Evolutionary conservation across 768 basidiomycete species (phyloP).

Genomic region (Russula foetens): DNA sequence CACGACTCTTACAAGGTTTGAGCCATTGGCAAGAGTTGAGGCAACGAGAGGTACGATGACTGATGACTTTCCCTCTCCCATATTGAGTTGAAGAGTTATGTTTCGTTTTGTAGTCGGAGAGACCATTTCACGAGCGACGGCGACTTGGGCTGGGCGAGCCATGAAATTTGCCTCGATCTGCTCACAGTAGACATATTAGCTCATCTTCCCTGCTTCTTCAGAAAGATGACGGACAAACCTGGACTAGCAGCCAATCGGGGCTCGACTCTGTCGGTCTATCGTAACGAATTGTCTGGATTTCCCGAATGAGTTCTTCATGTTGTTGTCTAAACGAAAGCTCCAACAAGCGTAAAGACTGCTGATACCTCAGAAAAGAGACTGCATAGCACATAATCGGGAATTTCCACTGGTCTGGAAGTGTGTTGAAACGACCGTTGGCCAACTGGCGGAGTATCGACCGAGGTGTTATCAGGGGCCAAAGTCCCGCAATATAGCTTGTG

Average conservation of each 20-base stretch:
- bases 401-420: background rate
- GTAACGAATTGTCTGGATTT: background rate
- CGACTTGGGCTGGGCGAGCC: slow-evolving; percentile 35
- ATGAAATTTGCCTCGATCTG: slow-evolving; percentile 41
- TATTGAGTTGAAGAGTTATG: slow-evolving; percentile 42
- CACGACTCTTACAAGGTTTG: slow-evolving; percentile 39
- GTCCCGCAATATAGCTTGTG: background rate
- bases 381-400: background rate
- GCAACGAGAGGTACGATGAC: slow-evolving; percentile 45
- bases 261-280: background rate
- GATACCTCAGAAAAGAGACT: background rate
- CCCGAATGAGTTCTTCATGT: background rate
- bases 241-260: background rate
- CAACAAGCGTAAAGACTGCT: background rate
- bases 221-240: slow-evolving; percentile 7
- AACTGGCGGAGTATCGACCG: background rate
- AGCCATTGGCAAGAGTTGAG: slow-evolving; percentile 34
- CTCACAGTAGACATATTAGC: too few species aligned
- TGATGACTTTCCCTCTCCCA: slow-evolving; percentile 50
- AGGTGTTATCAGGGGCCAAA: background rate
- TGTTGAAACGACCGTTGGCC: background rate
- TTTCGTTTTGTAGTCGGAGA: slow-evolving; percentile 30
- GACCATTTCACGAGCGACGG: slow-evolving; percentile 41
- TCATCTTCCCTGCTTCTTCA: background rate
- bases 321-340: background rate